Base-by-base conservation (phyloP, 768 basidiomycete genomes). In the Kwoniella sp. region DNA sequence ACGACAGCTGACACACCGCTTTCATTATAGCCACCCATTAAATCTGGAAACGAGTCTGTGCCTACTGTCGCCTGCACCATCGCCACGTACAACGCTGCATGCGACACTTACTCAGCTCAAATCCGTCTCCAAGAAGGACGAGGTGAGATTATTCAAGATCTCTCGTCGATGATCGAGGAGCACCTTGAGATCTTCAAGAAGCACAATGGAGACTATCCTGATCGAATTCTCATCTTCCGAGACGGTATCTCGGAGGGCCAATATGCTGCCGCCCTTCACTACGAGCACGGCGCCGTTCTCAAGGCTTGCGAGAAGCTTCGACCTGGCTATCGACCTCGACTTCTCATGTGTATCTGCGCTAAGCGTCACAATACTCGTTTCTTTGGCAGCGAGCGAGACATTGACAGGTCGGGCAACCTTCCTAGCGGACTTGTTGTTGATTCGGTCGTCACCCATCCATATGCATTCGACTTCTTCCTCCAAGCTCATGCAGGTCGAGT, bases 41-140 rank as follows among this genome's bases (percentile, higher is more conserved):
- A 63, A 30, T 60, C 73, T 26, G 74, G 71, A 7, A 70, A 68
- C 25, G 72, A 68, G 53, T 49, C 58, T 24, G 68, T 65, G 5
- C 78, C 80, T 2, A 73, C 78, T 3, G 78, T 80, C 22, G 80
- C 78, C 17, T 77, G 76, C 60, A 73, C 79, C 36, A 78, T 80
- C 61, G 80, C 80, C n/a, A 77, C 80, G 10, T 73, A 61, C 54
- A 75, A 76, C 40, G 72, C 72, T 7, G 72, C 70, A 25, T 73
- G 72, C 59, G 60, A 70, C 40, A 40, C 58, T 4, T 78, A 72
- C 55, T 72, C 69, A 10, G 68, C 73, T 15, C 70, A 74, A 30
- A 73, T 78, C 55, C 68, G 76, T 33, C 69, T 80, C 3, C 80
- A 81, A 67, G 67, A 68, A 52, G 80, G 77, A 12, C 69, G 79